Base-by-base conservation (phyloP, 176 grass and related monocot genomes). In the Avena insularis region DNA sequence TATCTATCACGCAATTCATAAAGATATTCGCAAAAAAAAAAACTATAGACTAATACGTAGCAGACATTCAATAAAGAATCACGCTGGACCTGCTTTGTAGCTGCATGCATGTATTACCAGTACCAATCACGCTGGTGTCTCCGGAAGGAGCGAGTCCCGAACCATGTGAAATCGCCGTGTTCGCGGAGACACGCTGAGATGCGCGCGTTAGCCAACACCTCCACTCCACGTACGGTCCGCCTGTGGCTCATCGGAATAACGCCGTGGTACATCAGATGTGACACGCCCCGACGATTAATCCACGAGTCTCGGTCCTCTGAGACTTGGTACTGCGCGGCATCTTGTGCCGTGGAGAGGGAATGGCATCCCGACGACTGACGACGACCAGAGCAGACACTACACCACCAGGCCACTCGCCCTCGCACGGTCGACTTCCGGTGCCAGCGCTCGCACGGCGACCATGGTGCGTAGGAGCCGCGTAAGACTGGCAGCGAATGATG, bases 371-470 rank as follows among this genome's bases (percentile, higher is more conserved):
- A 73, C 20, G 33, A 69, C 16, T 4, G 66, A 33, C 69, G 69
- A 72, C 40, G n/a, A 6, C 9, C 1, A 9, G 21, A 63, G 4
- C 13, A 9, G 60, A 74, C 43, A 15, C n/a, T 13, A 53, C 72
- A 15, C n/a, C 47, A 53, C 72, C 45, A 75, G 12, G n/a, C 2
- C 64, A 17, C 40, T 43, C 12, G 20, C 11, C 48, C 1, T 74
- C 61, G 45, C 43, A 31, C 64, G 4, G 79, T 81, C 56, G 5
- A 43, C 15, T 12, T 20, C 54, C 55, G 23, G 56, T 74, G 69
- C 56, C 82, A 47, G 70, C 56, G 70, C 71, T 50, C 10, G 71
- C 82, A 76, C 56, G 82, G 82, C 40, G 40, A 47, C 9, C 16
- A 70, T 43, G 38, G 1, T 40, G 35, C 19, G 66, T 35, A 65